Conservation (phyloP, 2,329 filamentous ascomycete species). For the Trichoderma lentiforme region DNA sequence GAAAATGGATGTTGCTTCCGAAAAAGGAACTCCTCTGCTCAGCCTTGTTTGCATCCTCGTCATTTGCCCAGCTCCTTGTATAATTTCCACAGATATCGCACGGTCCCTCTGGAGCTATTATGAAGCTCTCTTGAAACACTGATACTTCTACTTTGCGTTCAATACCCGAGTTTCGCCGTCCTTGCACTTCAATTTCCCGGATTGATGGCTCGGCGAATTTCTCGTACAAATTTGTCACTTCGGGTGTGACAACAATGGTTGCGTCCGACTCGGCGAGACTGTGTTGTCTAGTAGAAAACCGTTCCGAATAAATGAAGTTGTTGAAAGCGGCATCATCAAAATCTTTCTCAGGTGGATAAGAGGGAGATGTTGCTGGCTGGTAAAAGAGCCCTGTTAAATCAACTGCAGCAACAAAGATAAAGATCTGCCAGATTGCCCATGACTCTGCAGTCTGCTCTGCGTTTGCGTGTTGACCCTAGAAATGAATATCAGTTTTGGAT, state of each 20-base stretch:
- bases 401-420: background rate
- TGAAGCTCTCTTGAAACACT: constrained; percentile 5
- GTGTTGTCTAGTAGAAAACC: background rate
- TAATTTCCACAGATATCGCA: constrained; percentile 22
- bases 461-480: background rate
- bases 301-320: background rate
- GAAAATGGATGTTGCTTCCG: constrained; percentile 23
- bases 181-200: background rate
- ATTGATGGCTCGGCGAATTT: background rate
- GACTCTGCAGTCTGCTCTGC: background rate
- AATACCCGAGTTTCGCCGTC: constrained; percentile 3
- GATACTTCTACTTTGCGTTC: constrained; percentile 9
- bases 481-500: background rate
- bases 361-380: background rate
- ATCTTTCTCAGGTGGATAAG: background rate
- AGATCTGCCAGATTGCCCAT: constrained; percentile 15
- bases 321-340: background rate
- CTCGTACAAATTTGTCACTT: background rate
- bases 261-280: background rate
- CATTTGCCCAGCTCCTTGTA: constrained; percentile 24
- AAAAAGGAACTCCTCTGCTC: constrained; percentile 23
- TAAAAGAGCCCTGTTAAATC: background rate
- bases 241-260: background rate
- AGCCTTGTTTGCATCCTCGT: constrained; percentile 8
- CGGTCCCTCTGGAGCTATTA: background rate